phyloP scores from a whole-genome alignment of 768 basidiomycete species.

The Hericium rajendrae region DNA sequence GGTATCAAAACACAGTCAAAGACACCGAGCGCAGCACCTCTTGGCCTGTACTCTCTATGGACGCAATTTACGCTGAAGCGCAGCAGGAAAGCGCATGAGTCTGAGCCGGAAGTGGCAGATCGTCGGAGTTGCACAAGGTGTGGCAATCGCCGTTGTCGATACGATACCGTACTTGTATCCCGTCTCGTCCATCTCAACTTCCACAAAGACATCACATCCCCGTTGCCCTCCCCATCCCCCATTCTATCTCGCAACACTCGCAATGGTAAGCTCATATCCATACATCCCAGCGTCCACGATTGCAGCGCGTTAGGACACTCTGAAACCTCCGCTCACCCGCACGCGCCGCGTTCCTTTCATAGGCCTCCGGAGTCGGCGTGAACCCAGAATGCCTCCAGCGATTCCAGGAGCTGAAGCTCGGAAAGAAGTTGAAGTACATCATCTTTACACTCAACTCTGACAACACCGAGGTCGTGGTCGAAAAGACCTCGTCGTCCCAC shows the following conservation, averaged over 20 bases:
- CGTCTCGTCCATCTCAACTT: neutral
- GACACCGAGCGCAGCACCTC: too few relatives aligned
- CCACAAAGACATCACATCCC: neutral
- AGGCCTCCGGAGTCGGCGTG: constrained; percentile 64
- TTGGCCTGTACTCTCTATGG: too few relatives aligned
- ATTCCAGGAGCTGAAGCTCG: constrained; percentile 67
- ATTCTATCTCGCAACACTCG: neutral
- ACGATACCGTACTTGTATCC: constrained; percentile 12
- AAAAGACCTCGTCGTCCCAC: constrained; percentile 42
- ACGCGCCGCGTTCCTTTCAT: neutral
- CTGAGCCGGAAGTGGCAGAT: constrained; percentile 1
- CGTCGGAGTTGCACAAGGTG: constrained; percentile 14
- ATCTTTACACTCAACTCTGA: constrained; percentile 57
- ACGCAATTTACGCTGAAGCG: neutral
- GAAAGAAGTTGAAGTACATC: constrained; percentile 76
- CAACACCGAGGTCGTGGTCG: constrained; percentile 67
- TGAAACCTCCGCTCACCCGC: neutral
- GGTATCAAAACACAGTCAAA: too few relatives aligned
- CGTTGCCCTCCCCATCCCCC: neutral
- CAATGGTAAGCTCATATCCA: neutral
- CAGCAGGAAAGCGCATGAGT: neutral
- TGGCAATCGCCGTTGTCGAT: constrained; percentile 22
- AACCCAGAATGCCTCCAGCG: constrained; percentile 44
- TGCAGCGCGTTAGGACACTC: neutral
- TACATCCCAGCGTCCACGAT: neutral